Evolutionary conservation across 306 rosid species (phyloP), one percentile per base, ranked within the genome.

Genomic region (Castanea sativa): DNA sequence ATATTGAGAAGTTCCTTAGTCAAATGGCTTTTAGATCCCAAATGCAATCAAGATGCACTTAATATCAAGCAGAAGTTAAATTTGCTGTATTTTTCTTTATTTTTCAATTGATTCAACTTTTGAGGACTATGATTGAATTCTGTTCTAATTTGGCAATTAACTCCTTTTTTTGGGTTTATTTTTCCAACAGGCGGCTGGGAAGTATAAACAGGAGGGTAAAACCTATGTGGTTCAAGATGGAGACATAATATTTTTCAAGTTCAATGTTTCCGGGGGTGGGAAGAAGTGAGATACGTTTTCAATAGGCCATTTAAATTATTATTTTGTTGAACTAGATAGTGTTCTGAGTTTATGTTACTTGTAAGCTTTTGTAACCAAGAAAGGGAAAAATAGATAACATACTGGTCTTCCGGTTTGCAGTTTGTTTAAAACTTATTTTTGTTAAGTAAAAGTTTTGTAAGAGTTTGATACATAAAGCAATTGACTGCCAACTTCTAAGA

Each of bases 211-310:
- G 76, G 99, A 96, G 79, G 99, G 99, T 5, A 96, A 96, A 86
- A 93, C 98, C 0, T 96, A 93, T 58, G 91, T 93, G 72, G 98
- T 96, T 70, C 98, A 91, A 88, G 99, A 96, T 81, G 99, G 89
- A 23, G 99, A 93, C 83, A 55, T 96, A 3, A 93, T 93, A 83
- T 91, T 96, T 82, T 96, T 96, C 82, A 96, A 96, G 87, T 96
- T 96, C 61, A 96, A 96, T 43, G 97, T 96, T 64, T 96, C 99
- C 25, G 98, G 99, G 12, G 98, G 99, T 45, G 99, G 99, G 6
- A 93, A 96, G 88, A 96, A 96, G 89, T 96, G 86, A 93, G 52
- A 35, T 64, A 64, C 43, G 18, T 4, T 19, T 33, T 68, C n/a
- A 33, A 10, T 33, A 16, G 51, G 49, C 12, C 15, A 35, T 67